A percentile compares a stretch with the other conserved stretches of the same genome.
These are phyloP conservation scores for Phytopythium delawarense DNA, from an alignment of 352 stramenopile genomes.

Conservation along the genomic window DNA sequence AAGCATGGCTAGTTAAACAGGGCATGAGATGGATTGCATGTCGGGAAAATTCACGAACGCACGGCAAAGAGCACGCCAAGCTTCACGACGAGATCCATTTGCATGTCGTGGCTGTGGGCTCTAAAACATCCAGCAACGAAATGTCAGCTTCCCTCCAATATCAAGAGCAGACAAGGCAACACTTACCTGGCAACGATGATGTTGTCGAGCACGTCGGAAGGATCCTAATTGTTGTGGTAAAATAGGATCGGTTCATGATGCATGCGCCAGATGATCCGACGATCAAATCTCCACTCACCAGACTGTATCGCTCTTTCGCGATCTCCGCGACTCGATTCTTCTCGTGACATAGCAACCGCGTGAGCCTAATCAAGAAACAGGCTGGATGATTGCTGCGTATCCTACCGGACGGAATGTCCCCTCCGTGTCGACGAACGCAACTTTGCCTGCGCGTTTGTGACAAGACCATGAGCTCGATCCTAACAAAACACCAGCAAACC, in stretches of 20 bases:
- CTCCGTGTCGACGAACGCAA: slow-evolving; percentile 90
- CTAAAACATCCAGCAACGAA: slow-evolving; percentile 22
- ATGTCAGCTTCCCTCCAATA: background rate
- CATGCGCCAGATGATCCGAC: background rate
- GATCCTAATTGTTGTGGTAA: slow-evolving; percentile 36
- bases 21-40: background rate
- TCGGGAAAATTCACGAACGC: background rate
- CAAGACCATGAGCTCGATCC: background rate
- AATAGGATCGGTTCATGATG: background rate
- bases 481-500: background rate
- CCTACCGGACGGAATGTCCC: slow-evolving; percentile 87
- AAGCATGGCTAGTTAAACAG: background rate
- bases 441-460: slow-evolving; percentile 45
- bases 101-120: slow-evolving; percentile 83
- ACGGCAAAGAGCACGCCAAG: slow-evolving; percentile 70
- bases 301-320: slow-evolving; percentile 73
- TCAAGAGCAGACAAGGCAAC: background rate
- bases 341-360: background rate
- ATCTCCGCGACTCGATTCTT: slow-evolving; percentile 82
- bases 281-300: slow-evolving; percentile 24
- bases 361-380: background rate
- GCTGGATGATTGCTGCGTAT: background rate
- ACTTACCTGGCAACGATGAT: slow-evolving; percentile 86
- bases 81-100: slow-evolving; percentile 87
- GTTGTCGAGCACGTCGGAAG: slow-evolving; percentile 91